Evolutionary conservation across 2,329 filamentous ascomycete species (phyloP).

Genomic region (Aspergillus novofumigatus): DNA sequence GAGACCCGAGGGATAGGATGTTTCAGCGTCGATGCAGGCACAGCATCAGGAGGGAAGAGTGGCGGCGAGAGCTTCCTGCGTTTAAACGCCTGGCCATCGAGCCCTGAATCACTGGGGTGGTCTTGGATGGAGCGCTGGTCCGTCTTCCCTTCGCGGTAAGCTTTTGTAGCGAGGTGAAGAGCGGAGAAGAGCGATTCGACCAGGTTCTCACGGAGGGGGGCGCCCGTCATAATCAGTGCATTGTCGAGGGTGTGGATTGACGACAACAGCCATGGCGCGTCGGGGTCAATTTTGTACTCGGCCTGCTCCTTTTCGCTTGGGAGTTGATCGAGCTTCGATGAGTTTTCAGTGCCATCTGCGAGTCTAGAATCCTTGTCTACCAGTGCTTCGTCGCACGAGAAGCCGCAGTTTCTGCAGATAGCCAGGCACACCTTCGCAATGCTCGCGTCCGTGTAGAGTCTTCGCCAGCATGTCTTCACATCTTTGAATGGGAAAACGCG

Average conservation of each 20-base stretch:
- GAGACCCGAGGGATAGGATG: conserved; percentile 38
- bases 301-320: conserved; percentile 11
- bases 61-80: conserved; percentile 29
- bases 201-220: conserved; percentile 50
- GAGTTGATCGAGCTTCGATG: neutral
- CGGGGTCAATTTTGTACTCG: conserved; percentile 10
- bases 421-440: conserved; percentile 43
- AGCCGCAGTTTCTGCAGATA: conserved; percentile 23
- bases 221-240: conserved; percentile 71
- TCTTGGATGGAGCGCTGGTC: neutral
- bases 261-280: conserved; percentile 48
- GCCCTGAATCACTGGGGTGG: neutral
- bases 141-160: neutral
- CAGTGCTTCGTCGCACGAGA: conserved; percentile 1
- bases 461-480: conserved; percentile 53
- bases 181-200: conserved; percentile 36
- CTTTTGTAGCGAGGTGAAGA: conserved; percentile 23
- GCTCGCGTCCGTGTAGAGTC: conserved; percentile 55
- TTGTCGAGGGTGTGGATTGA: conserved; percentile 68
- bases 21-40: conserved; percentile 31
- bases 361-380: neutral
- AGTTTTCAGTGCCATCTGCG: neutral
- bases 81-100: conserved; percentile 17
- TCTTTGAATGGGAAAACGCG: conserved; percentile 55
- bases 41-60: conserved; percentile 30